Evolutionary conservation across 2,329 filamentous ascomycete genomes (phyloP), one percentile per base, ranked within the genome.

Genomic region (Podosphaera fusca): DNA sequence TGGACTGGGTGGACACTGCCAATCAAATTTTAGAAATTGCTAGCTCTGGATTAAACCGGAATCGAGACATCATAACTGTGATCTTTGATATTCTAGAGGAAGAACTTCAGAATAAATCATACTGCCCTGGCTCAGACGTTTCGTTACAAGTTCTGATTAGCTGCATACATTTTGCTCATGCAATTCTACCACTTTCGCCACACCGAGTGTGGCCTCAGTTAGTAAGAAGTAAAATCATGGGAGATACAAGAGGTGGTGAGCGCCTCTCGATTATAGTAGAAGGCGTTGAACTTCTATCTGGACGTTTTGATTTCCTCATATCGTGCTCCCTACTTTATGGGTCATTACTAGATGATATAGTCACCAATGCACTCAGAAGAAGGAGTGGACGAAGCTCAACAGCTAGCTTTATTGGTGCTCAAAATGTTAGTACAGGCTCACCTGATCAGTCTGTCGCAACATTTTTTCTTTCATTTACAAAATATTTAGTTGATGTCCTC

Each of bases 151-250:
- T 89, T 53, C 68, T 82, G 57, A 72, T 74, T 9, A 80, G 85
- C 31, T 94, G 87, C 66, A 70, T 89, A 30, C 82, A 87, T 56
- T 95, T 96, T 64, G 72, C 94, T 42, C 78, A 84, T 62, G 80
- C 83, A 2, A 72, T 94, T 21, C 69, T 92, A 33, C 74, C 76
- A 8, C 63, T 84, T n/a, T 79, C 84, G 55, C 90, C 92, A 0
- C 85, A 84, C 58, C 77, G 89, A 59, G 81, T 95, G 4, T 96
- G 92, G 89, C 88, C 90, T 2, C 86, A 90, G 67, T 76, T 98
- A 64, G 80, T 83, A 2, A 81, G 87, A 58, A 94, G 87, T 67
- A 80, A 82, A 60, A 73, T 98, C 21, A 74, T 98, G 51, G 84
- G 85, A 62, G 78, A 81, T 4, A 82, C 87, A 62, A 82, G 85